Evolutionary conservation across 192 early-diverging fungal species (phyloP), one percentile per base, ranked within the genome.

Genomic region (Backusella westeae): DNA sequence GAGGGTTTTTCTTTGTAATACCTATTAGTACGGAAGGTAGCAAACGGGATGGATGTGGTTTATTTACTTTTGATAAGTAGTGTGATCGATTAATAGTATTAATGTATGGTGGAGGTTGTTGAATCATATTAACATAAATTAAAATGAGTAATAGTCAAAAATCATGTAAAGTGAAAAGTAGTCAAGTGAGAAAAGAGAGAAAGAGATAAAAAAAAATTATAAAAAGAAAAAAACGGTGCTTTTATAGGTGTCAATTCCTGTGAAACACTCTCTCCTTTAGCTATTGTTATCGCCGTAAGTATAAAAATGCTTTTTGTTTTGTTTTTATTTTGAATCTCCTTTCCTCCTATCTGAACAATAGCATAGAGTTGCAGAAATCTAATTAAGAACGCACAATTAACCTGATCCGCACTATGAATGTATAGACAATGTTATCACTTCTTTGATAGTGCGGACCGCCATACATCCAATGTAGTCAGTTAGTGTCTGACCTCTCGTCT

Each of bases 1-100:
- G 15, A 5, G 17, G 21, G 2, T 21, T 34, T 7, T 68, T 23
- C 32, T 38, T 0, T 69, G 32, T 15, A 49, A 21, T 77, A 77
- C 76, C 76, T 59, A 69, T 77, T 32, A 77, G 32, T 14, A 72
- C 26, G 36, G 76, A 72, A 39, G 76, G 76, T 59, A 75, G 14
- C n/a, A 29, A 63, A 19, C 26, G 32, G 15, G 12, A 71, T 26
- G 34, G 35, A 35, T 38, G 56, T 66, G 23, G 38, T 21, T 59
- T 74, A 34, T 63, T 74, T 63, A 14, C 5, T 36, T 32, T 38
- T 39, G 52, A 59, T 71, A 23, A 19, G 12, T 71, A 32, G 29
- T 71, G 70, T 0, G 23, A 69, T 41, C 42, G 70, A 32, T 41
- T 71, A 34, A 49, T 44, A 19, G 70, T 49, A 32, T 46, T 46